Conservation (phyloP, 148 eudicot genomes). For the Silene latifolia region DNA sequence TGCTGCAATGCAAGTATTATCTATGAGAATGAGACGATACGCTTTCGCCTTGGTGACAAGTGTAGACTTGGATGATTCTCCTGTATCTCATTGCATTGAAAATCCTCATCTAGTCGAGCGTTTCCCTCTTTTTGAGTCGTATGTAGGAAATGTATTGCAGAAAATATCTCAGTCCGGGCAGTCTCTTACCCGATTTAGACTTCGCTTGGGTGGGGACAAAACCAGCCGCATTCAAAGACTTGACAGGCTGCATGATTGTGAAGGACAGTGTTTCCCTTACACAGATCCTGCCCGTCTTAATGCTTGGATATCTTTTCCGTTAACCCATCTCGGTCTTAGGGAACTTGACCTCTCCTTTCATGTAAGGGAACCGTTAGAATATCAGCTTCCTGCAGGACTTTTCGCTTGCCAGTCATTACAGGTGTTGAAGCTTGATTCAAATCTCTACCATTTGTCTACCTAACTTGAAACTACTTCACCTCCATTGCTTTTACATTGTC, state of each 20-base stretch:
- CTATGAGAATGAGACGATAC: background rate
- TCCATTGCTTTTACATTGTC: background rate
- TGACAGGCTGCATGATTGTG: background rate
- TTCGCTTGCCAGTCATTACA: background rate
- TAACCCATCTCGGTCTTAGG: background rate
- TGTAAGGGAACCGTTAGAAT: background rate
- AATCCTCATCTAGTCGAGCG: background rate
- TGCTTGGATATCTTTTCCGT: too few species aligned
- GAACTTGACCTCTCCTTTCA: background rate
- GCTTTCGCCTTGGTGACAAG: background rate
- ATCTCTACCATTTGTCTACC: background rate
- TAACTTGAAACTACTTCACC: conserved; percentile 10
- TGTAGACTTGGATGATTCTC: conserved; percentile 4
- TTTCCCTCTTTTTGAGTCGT: background rate
- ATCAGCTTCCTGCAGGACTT: background rate
- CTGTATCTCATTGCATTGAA: background rate
- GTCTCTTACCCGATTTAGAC: background rate
- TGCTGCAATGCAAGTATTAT: background rate
- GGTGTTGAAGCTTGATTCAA: background rate
- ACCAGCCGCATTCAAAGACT: background rate
- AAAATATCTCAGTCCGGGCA: background rate
- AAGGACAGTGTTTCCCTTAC: background rate
- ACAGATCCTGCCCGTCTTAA: background rate
- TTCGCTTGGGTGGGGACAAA: too few species aligned
- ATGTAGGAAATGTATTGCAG: background rate